These are phyloP conservation scores for Chlamydomonas sphaeroides DNA, from an alignment of 139 green algal species.

Conservation along the genomic window DNA sequence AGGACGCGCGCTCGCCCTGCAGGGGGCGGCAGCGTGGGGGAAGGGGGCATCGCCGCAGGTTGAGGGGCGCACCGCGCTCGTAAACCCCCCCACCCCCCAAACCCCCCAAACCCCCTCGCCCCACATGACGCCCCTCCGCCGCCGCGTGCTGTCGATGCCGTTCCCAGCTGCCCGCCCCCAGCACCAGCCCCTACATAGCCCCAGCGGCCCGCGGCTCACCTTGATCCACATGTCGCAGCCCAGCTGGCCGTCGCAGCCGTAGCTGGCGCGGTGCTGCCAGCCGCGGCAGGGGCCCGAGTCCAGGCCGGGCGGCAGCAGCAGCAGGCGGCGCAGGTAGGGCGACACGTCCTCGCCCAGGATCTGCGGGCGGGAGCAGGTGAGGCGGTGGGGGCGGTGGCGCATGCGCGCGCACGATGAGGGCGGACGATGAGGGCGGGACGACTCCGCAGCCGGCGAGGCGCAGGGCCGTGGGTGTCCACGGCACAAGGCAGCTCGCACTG, in stretches of 20 bases:
- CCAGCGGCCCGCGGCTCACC: neutral
- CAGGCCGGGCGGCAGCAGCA: conserved; percentile 1
- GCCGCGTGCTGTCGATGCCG: neutral
- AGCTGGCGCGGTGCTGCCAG: conserved; percentile 26
- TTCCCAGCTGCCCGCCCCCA: too few species aligned
- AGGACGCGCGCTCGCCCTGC: neutral
- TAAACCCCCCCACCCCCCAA: too few species aligned
- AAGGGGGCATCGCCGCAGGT: neutral
- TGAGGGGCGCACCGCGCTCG: too few species aligned
- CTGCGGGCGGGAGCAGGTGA: neutral
- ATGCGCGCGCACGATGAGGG: too few species aligned
- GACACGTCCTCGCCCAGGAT: neutral
- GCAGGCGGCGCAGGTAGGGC: conserved; percentile 8
- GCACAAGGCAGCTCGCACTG: neutral
- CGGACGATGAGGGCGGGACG: too few species aligned
- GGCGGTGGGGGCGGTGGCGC: neutral
- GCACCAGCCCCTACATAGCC: too few species aligned
- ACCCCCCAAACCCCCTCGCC: too few species aligned
- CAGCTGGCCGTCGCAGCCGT: neutral
- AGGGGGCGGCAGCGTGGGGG: neutral
- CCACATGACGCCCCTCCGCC: too few species aligned
- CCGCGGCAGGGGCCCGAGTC: neutral
- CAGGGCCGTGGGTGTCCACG: neutral
- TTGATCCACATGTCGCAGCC: conserved; percentile 19
- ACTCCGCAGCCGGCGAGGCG: neutral